Conservation (phyloP, 139 green algal species). For the Chlorella sp. region DNA sequence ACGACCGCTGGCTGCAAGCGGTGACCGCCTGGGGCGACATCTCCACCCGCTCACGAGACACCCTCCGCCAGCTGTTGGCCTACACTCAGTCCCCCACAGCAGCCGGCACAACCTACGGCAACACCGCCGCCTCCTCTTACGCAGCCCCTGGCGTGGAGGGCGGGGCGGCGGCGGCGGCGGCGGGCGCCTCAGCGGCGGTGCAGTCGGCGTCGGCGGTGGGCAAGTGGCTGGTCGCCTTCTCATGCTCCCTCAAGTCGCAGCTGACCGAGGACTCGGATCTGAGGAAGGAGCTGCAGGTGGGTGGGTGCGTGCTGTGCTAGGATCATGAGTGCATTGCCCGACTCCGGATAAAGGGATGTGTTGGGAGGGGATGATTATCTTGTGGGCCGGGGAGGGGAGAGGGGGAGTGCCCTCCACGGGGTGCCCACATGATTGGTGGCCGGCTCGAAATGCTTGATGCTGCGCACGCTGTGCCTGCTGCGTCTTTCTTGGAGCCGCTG, state of each 20-base stretch:
- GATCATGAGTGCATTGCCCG: not conserved
- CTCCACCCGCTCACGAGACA: slow-evolving; percentile 32
- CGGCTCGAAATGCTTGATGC: not conserved
- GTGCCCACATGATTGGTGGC: not conserved
- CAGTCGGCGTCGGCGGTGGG: not conserved
- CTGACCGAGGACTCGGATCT: slow-evolving; percentile 44
- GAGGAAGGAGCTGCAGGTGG: slow-evolving; percentile 26
- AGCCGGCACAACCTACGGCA: not conserved
- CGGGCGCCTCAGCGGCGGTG: not conserved
- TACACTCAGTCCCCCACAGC: not conserved
- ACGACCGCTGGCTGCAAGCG: slow-evolving; percentile 42
- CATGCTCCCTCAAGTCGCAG: slow-evolving; percentile 40
- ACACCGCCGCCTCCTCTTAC: not conserved
- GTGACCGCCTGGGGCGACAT: slow-evolving; percentile 33
- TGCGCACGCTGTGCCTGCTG: too few species aligned
- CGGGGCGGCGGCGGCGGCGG: not conserved
- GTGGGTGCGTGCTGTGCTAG: not conserved
- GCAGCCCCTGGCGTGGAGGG: not conserved
- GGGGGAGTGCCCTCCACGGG: not conserved
- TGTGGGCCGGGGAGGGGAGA: too few species aligned
- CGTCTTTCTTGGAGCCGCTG: not conserved
- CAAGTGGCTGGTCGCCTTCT: slow-evolving; percentile 56
- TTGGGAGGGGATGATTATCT: too few species aligned
- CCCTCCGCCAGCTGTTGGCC: slow-evolving; percentile 37
- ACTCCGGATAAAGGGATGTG: too few species aligned